Conservation (phyloP, 139 green algal genomes). For the Chlamydomonas asymmetrica region DNA sequence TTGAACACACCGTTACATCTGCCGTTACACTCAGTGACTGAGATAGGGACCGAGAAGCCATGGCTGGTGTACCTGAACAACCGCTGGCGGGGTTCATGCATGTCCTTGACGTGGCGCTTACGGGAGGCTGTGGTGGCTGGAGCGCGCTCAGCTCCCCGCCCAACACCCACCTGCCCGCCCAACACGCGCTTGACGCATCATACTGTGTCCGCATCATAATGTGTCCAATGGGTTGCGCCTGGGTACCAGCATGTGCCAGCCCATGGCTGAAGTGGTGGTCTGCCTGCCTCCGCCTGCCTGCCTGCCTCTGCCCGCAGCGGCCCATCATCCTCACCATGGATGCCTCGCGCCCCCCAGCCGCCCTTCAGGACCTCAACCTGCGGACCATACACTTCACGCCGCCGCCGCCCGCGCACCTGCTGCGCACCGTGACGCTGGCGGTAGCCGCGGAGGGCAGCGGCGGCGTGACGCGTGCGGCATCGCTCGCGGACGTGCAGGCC, state of each 20-base stretch:
- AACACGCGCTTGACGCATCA: background rate
- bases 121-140: background rate
- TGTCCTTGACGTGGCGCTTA: no score
- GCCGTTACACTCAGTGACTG: no score
- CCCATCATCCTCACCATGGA: slow-evolving; percentile 45
- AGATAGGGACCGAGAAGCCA: no score
- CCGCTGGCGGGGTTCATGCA: no score
- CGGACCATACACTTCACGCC: background rate
- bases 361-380: slow-evolving; percentile 7
- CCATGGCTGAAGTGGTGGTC: background rate
- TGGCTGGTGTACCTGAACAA: no score
- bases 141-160: no score
- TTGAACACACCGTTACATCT: background rate
- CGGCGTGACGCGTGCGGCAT: background rate
- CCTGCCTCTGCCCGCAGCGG: slow-evolving; percentile 11
- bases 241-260: background rate
- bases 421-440: slow-evolving; percentile 35
- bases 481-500: background rate
- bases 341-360: slow-evolving; percentile 3
- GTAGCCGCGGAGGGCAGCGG: slow-evolving; percentile 1
- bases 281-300: background rate
- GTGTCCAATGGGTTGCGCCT: background rate
- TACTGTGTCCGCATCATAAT: background rate
- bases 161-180: background rate
- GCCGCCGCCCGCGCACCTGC: background rate